These are phyloP conservation scores for Diplotaxis tenuifolia DNA, from an alignment of 345 rosid genomes.

Conservation along the genomic window DNA sequence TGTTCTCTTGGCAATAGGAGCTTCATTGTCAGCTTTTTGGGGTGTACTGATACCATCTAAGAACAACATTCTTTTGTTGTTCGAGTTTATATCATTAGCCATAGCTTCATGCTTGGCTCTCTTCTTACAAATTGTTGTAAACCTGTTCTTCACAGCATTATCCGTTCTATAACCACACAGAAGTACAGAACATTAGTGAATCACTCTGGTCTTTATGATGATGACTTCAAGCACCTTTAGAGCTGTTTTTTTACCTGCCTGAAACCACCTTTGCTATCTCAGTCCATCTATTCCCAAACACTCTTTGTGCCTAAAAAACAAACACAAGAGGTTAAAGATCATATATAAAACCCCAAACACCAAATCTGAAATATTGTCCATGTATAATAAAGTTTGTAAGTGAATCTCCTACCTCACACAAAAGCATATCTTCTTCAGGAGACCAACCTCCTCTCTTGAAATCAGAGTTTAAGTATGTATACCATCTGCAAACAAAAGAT, in stretches of 20 bases:
- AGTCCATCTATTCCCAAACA: slow-evolving; percentile 96
- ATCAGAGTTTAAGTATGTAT: slow-evolving; percentile 90
- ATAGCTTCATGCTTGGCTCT: slow-evolving; percentile 87
- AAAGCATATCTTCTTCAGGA: slow-evolving; percentile 86
- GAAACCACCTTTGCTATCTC: slow-evolving; percentile 99
- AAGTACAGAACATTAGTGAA: background rate
- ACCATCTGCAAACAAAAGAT: slow-evolving; percentile 61
- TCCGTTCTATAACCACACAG: slow-evolving; percentile 67
- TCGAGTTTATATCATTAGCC: slow-evolving; percentile 61
- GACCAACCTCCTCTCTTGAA: slow-evolving; percentile 99
- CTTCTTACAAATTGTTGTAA: slow-evolving; percentile 93
- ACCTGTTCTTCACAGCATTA: slow-evolving; percentile 97
- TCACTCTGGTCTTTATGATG: background rate
- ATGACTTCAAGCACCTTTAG: background rate
- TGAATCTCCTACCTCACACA: slow-evolving; percentile 73
- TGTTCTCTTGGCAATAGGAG: slow-evolving; percentile 49
- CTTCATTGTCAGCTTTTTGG: slow-evolving; percentile 30
- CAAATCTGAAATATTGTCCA: background rate
- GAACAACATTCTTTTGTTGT: slow-evolving; percentile 60
- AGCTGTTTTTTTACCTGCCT: slow-evolving; percentile 72
- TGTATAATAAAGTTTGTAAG: slow-evolving; percentile 12
- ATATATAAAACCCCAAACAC: slow-evolving; percentile 3
- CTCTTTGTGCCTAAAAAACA: slow-evolving; percentile 67
- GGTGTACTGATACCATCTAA: slow-evolving; percentile 40
- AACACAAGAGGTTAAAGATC: background rate